These are phyloP conservation scores for Blastobotrys muscicola DNA, from an alignment of 805 yeast genomes.

Conservation along the genomic window DNA sequence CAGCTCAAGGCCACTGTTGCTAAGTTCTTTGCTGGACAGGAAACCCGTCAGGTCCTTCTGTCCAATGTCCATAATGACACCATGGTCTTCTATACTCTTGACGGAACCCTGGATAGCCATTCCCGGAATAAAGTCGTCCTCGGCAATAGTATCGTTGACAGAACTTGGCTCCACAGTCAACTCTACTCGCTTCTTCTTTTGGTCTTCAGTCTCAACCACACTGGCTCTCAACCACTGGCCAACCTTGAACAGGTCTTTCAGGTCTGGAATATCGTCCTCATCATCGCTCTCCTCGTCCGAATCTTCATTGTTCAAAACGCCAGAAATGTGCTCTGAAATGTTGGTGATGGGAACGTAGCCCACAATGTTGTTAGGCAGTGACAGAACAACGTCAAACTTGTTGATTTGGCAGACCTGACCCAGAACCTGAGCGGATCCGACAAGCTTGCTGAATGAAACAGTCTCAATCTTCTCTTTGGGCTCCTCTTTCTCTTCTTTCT, in stretches of 20 bases:
- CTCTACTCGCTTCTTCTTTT: constrained; percentile 52
- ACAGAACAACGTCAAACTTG: constrained; percentile 52
- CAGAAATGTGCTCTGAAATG: constrained; percentile 50
- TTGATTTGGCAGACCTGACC: constrained; percentile 65
- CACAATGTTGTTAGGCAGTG: constrained; percentile 70
- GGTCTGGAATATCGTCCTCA: constrained; percentile 37
- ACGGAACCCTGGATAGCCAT: constrained; percentile 67
- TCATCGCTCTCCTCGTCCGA: constrained; percentile 31
- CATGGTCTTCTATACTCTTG: constrained; percentile 84
- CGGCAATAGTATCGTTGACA: constrained; percentile 48
- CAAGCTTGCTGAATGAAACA: constrained; percentile 50
- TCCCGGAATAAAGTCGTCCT: constrained; percentile 48
- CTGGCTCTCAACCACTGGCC: constrained; percentile 87
- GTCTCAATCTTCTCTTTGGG: constrained; percentile 45
- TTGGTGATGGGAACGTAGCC: constrained; percentile 73
- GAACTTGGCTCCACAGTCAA: constrained; percentile 64
- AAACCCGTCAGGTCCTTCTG: constrained; percentile 52
- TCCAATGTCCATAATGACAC: constrained; percentile 70
- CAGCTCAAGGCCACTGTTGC: constrained; percentile 28
- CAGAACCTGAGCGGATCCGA: constrained; percentile 63
- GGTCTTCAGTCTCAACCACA: constrained; percentile 41
- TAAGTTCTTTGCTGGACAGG: constrained; percentile 59
- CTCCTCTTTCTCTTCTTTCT: constrained; percentile 18
- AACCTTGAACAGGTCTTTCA: constrained; percentile 43
- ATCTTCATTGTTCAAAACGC: constrained; percentile 17